These are phyloP conservation scores for Silene noctiflora DNA, from an alignment of 179 eudicot genomes.

Conservation along the genomic window DNA sequence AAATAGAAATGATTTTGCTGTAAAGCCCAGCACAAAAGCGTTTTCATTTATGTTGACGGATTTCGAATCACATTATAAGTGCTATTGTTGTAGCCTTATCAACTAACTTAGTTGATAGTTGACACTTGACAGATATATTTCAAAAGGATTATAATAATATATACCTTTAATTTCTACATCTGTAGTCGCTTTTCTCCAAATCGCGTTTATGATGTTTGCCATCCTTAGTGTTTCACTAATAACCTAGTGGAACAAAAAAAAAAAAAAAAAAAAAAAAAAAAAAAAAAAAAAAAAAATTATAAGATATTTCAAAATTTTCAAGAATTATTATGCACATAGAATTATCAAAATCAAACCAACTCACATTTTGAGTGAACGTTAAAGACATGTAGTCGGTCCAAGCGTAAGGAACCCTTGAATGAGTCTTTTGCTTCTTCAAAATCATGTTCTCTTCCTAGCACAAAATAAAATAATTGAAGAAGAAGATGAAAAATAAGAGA, in stretches of 20 bases:
- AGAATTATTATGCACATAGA: background rate
- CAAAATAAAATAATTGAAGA: background rate
- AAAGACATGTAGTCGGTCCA: conserved; percentile 88
- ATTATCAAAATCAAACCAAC: conserved; percentile 5
- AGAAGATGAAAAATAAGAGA: background rate
- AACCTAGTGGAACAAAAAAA: too few species aligned
- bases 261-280: too few species aligned
- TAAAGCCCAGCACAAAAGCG: too few species aligned
- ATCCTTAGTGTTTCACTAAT: conserved; percentile 93
- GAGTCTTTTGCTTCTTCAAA: conserved; percentile 52
- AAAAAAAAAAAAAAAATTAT: too few species aligned
- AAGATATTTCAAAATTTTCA: background rate
- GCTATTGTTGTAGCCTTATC: too few species aligned
- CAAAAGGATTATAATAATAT: too few species aligned
- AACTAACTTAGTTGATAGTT: too few species aligned
- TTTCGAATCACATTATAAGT: too few species aligned
- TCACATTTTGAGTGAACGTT: conserved; percentile 78
- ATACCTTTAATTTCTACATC: conserved; percentile 87
- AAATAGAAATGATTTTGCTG: too few species aligned
- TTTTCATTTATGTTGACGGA: too few species aligned
- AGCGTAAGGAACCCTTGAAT: conserved; percentile 38
- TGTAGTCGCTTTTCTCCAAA: conserved; percentile 84
- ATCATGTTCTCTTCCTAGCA: conserved; percentile 80
- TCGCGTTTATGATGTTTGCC: conserved; percentile 87
- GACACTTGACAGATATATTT: too few species aligned